These are phyloP conservation scores for Salvia rosmarinus DNA, from an alignment of 257 asterid species.

Conservation along the genomic window DNA sequence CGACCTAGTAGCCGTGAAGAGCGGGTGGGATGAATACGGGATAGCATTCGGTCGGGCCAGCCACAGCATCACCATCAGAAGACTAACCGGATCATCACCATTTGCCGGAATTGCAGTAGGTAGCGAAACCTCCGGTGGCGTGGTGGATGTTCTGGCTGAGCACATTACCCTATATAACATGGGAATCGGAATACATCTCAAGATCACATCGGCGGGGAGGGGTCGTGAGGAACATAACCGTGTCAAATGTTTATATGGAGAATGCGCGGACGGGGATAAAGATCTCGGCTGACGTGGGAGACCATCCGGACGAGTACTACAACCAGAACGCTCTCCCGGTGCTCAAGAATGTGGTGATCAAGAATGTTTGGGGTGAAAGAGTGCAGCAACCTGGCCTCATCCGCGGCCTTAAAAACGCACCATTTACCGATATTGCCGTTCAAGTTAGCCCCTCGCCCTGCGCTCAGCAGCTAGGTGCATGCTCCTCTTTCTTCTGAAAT, in stretches of 20 bases:
- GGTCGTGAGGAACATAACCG: conserved; percentile 64
- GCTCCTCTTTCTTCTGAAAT: conserved; percentile 54
- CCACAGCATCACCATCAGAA: conserved; percentile 69
- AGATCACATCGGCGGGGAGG: conserved; percentile 94
- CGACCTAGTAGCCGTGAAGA: conserved; percentile 84
- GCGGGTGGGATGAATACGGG: conserved; percentile 96
- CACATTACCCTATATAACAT: conserved; percentile 68
- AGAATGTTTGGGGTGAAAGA: conserved; percentile 79
- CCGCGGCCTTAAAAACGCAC: conserved; percentile 67
- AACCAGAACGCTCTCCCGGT: conserved; percentile 71
- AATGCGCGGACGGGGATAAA: conserved; percentile 75
- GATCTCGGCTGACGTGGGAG: conserved; percentile 83
- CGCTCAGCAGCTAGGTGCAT: conserved; percentile 54
- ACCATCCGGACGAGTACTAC: conserved; percentile 74
- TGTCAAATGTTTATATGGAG: conserved; percentile 73
- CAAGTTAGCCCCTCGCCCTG: conserved; percentile 95
- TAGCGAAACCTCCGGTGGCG: conserved; percentile 91
- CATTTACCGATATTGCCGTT: conserved; percentile 77
- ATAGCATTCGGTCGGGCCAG: conserved; percentile 78
- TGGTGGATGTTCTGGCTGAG: conserved; percentile 62
- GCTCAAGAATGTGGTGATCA: conserved; percentile 58
- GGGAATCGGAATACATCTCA: conserved; percentile 78
- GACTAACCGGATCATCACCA: conserved; percentile 78
- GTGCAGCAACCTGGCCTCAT: conserved; percentile 80
- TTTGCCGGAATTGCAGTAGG: conserved; percentile 88